A percentile compares a stretch with the other conserved stretches of the same genome.
Evolutionary conservation across 2,329 filamentous ascomycete species (phyloP).

Genomic region (Diaporthe capsici): DNA sequence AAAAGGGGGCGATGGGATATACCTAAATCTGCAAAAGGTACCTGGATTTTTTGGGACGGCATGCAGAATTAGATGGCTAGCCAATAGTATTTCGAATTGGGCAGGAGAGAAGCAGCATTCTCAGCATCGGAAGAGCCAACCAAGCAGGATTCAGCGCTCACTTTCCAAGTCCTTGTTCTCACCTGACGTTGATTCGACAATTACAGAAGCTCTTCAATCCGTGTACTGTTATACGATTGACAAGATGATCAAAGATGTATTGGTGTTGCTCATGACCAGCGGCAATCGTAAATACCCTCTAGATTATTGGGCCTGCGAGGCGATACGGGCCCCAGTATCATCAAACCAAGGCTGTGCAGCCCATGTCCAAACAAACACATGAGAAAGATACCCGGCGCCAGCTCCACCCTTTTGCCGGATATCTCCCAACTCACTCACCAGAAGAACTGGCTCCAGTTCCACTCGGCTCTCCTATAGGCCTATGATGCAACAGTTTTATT

Average conservation of each 20-base stretch:
- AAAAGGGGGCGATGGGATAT: neutral
- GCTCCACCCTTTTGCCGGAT: neutral
- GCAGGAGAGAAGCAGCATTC: neutral
- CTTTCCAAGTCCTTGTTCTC: neutral
- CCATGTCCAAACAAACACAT: neutral
- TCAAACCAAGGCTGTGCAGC: neutral
- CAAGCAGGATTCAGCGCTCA: neutral
- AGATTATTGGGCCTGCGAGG: neutral
- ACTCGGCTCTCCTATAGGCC: neutral
- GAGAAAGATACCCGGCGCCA: neutral
- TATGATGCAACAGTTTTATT: conserved; percentile 22
- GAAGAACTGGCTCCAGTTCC: neutral
- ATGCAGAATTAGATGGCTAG: neutral
- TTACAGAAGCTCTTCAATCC: neutral
- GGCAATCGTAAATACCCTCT: neutral
- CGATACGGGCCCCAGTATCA: neutral
- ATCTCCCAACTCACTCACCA: neutral
- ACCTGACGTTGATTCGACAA: neutral
- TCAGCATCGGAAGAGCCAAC: neutral
- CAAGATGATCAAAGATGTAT: neutral
- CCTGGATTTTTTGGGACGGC: neutral
- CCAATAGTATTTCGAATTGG: too few relatives aligned
- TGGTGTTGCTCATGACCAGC: neutral
- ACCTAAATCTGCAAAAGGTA: neutral
- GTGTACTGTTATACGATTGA: neutral